Evolutionary conservation across 257 asterid species (phyloP), one percentile per base, ranked within the genome.

Genomic region (Solanum pennellii): DNA sequence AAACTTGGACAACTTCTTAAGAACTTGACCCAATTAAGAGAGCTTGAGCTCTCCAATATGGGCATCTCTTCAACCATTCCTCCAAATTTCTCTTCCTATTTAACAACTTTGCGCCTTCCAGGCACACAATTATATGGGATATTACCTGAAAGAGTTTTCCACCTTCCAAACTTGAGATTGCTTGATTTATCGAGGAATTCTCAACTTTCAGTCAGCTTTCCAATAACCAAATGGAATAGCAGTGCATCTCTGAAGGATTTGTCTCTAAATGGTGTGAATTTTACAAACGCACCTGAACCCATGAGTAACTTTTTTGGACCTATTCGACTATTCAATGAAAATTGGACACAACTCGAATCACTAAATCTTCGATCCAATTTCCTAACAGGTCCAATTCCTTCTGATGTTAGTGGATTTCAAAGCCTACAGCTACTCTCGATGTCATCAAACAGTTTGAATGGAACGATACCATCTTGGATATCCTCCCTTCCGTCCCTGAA

Each of bases 51-150:
- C 11, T 1, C 21, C 29, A 33, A 27, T 3, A 7, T 37, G 3
- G 31, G 31, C 49, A 88, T 90, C 9, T 27, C 83, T 72, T 90
- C 92, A 15, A 21, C 5, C 39, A 35, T 88, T 49, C 92, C 92
- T 8, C 13, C 23, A 7, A 90, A 88, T 60, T 69, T 84, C 12
- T 86, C 92, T n/a, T 37, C 75, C 42, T 87, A 89, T 10, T 8
- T 90, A 14, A 52, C n/a, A 59, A 37, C 37, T 47, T 12, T 90
- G 37, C 31, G 42, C 14, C 88, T 90, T 42, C 73, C 42, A 0
- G 9, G 25, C 39, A 79, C 91, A 12, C 76, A 41, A 27, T 12
- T 90, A 59, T 41, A 12, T 29, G 92, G 91, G 12, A 31, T 15
- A 33, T 39, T 47, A 12, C 92, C 91, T 5, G 71, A 33, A 1